Conservation (phyloP, 352 stramenopile species). For the Pythium plurisporium region DNA sequence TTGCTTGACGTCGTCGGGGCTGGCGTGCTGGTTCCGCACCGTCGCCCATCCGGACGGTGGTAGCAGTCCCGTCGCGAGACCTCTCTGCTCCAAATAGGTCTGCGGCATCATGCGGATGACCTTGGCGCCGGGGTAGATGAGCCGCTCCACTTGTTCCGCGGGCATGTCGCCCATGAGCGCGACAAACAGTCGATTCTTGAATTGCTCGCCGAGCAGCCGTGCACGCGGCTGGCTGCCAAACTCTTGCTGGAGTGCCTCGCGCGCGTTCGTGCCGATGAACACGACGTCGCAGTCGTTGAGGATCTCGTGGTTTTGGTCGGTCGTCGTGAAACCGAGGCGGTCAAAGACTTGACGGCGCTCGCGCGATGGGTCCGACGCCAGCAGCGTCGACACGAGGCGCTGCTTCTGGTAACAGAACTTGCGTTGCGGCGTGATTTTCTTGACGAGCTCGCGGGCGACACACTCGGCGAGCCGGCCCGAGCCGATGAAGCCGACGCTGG, state of each 20-base stretch:
- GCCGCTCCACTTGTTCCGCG: conserved; percentile 42
- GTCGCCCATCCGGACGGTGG: conserved; percentile 50
- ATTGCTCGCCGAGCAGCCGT: conserved; percentile 2
- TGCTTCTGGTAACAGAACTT: conserved; percentile 76
- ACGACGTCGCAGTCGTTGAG: conserved; percentile 68
- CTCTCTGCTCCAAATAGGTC: conserved; percentile 47
- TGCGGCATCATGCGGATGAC: conserved; percentile 76
- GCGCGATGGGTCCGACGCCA: conserved; percentile 55
- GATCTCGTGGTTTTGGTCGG: conserved; percentile 46
- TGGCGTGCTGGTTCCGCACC: conserved; percentile 45
- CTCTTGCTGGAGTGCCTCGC: conserved; percentile 33
- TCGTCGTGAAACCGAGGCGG: conserved; percentile 62
- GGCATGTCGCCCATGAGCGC: conserved; percentile 66
- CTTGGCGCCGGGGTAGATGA: conserved; percentile 58
- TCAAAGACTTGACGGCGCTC: conserved; percentile 58
- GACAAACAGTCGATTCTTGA: conserved; percentile 57
- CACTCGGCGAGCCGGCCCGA: conserved; percentile 58
- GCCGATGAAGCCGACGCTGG: conserved; percentile 70
- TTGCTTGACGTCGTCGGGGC: conserved; percentile 47
- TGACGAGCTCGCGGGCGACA: conserved; percentile 55
- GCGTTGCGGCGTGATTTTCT: conserved; percentile 52
- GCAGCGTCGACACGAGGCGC: conserved; percentile 59
- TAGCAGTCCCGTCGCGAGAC: conserved; percentile 46
- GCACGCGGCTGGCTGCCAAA: conserved; percentile 2
- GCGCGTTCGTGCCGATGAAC: conserved; percentile 55